Conservation (phyloP, 495 filamentous ascomycete species). For the Pyrenula aspistea region DNA sequence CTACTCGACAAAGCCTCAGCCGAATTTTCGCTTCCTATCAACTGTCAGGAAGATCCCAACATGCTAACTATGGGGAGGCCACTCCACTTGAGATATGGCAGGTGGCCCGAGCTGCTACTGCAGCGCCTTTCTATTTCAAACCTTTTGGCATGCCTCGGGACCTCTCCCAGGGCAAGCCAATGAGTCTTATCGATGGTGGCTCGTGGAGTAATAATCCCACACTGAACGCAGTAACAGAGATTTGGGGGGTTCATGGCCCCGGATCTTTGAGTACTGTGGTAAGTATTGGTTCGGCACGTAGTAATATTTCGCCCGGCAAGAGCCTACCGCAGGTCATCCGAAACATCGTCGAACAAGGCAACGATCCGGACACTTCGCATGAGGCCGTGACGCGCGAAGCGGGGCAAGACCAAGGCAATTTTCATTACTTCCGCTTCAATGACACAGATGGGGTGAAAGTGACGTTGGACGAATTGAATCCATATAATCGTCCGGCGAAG, state of each 20-base stretch:
- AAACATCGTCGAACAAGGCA: neutral
- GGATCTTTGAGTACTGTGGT: constrained; percentile 6
- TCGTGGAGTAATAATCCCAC: constrained; percentile 5
- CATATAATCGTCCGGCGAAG: no score
- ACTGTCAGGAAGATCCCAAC: neutral
- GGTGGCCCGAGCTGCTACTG: constrained; percentile 11
- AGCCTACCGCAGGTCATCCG: neutral
- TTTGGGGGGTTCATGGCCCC: constrained; percentile 3
- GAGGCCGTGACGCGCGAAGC: neutral
- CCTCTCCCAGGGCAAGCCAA: neutral
- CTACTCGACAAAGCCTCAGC: neutral
- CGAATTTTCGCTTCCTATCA: neutral
- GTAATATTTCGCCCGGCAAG: neutral
- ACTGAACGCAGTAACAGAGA: constrained; percentile 1
- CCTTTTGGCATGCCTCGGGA: constrained; percentile 1
- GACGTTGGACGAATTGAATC: neutral
- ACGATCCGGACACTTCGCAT: constrained; percentile 2
- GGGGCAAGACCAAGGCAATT: neutral
- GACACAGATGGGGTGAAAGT: neutral
- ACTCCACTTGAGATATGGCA: constrained; percentile 7
- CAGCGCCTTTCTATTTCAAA: constrained; percentile 9
- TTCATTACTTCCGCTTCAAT: neutral
- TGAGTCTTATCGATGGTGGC: constrained; percentile 2
- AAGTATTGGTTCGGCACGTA: constrained; percentile 9
- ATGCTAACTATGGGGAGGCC: constrained; percentile 3